Conservation (phyloP, 257 asterid genomes). For the Lycium barbarum region DNA sequence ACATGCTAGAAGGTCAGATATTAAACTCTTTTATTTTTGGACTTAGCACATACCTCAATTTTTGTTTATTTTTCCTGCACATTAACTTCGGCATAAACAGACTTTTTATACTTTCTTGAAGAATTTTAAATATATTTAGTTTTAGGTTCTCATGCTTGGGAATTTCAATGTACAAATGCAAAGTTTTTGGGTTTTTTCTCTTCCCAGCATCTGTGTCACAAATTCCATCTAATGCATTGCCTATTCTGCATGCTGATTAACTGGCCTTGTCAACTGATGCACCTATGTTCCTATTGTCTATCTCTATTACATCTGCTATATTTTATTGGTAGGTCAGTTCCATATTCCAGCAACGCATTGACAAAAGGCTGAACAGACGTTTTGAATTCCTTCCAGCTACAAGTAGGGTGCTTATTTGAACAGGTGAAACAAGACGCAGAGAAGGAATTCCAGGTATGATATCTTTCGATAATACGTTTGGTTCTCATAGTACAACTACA, state of each 20-base stretch:
- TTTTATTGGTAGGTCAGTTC: neutral
- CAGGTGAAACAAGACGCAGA: neutral
- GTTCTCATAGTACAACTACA: neutral
- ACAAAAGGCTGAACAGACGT: neutral
- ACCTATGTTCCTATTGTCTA: neutral
- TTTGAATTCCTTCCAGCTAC: neutral
- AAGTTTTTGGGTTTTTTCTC: neutral
- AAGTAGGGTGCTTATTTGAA: neutral
- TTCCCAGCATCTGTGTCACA: neutral
- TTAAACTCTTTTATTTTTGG: constrained; percentile 2
- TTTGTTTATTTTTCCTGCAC: constrained; percentile 1
- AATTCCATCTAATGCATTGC: neutral
- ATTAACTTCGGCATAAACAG: neutral
- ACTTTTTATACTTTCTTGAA: constrained; percentile 2
- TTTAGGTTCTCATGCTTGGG: neutral
- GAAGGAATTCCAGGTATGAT: neutral
- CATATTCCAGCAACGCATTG: neutral
- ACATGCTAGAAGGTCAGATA: constrained; percentile 18
- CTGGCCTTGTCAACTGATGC: neutral
- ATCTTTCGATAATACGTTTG: neutral
- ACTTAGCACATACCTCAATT: neutral
- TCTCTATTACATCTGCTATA: neutral
- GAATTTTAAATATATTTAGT: neutral
- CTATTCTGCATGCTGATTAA: neutral
- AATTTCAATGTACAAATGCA: neutral